Percentiles rank a stretch among this genome's conserved stretches.
Evolutionary conservation across 108 stramenopile genomes (phyloP).

Genomic region (Nitzschia inconspicua): DNA sequence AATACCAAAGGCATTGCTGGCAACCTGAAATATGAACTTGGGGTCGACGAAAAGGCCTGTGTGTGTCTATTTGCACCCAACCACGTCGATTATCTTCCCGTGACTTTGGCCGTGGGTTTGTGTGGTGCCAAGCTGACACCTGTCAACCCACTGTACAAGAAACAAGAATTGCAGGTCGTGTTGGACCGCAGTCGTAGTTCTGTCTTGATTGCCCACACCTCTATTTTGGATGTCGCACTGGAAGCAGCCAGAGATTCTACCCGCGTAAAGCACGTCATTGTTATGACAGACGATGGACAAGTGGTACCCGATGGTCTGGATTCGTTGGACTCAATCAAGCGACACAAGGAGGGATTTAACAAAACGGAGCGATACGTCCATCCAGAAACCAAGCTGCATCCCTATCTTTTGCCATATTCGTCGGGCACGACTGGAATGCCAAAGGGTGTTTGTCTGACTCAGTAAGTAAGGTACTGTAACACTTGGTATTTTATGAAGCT

Average conservation of each 20-base stretch:
- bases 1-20: constrained; percentile 49
- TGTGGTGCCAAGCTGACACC: constrained; percentile 77
- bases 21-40: constrained; percentile 46
- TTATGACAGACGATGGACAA: constrained; percentile 60
- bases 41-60: constrained; percentile 42
- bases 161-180: constrained; percentile 53
- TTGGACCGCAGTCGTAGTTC: constrained; percentile 57
- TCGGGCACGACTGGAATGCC: constrained; percentile 94
- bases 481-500: too few relatives aligned
- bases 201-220: constrained; percentile 69
- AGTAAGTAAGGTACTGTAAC: too few relatives aligned
- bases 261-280: constrained; percentile 58
- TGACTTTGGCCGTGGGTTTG: constrained; percentile 65
- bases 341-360: constrained; percentile 26
- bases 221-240: constrained; percentile 57
- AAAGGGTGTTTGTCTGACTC: constrained; percentile 82
- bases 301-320: constrained; percentile 49
- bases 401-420: constrained; percentile 84
- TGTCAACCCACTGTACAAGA: constrained; percentile 84
- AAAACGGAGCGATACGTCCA: constrained; percentile 41
- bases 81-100: constrained; percentile 83
- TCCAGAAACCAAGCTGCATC: constrained; percentile 43
- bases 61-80: constrained; percentile 86
- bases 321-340: constrained; percentile 44
- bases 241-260: constrained; percentile 49